Evolutionary conservation across 805 yeast species (phyloP), one percentile per base, ranked within the genome.

Genomic region (Saturnispora silvae): DNA sequence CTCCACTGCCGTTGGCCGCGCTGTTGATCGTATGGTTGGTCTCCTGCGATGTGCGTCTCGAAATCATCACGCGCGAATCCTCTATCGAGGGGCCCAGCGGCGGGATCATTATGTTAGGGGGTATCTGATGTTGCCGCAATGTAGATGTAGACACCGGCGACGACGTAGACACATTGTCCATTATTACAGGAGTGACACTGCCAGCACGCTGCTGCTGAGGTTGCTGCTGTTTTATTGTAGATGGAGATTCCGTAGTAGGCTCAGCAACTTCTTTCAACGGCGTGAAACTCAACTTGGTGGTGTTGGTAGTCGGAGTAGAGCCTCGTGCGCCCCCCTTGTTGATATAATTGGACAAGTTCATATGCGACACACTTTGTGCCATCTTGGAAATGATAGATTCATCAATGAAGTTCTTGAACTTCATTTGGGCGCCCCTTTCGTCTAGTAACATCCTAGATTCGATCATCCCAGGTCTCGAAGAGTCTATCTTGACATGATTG

Each of bases 381-480:
- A 60, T 60, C 37, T 53, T 54, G 36, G 51, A 52, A 14, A 60
- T 60, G 19, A 59, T 58, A 23, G 52, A 50, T 15, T 56, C 59
- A 36, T 54, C 62, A 37, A 61, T 42, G 39, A 57, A 69, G 38
- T 61, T 64, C 40, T 65, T 65, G 37, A 70, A 58, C 29, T 57
- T 58, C 46, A 63, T 53, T 36, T 60, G 57, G 1, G 77, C 70
- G 18, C 61, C 59, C 43, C 68, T 73, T 2, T 66, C 57, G 44
- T 72, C 78, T 35, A 73, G 56, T 20, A 74, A 53, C 46, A 73
- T 50, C 23, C 79, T 68, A 16, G 71, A 63, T 53, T 74, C 81
- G 54, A 74, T 71, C 38, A 74, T 70, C 1, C 80, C 79, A 1
- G 81, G 80, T 37, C 68, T 53, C 3, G 78, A 71, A 31, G 76